phyloP scores from a whole-genome alignment of 78 protist genomes.

The Polysphondylium violaceum region DNA sequence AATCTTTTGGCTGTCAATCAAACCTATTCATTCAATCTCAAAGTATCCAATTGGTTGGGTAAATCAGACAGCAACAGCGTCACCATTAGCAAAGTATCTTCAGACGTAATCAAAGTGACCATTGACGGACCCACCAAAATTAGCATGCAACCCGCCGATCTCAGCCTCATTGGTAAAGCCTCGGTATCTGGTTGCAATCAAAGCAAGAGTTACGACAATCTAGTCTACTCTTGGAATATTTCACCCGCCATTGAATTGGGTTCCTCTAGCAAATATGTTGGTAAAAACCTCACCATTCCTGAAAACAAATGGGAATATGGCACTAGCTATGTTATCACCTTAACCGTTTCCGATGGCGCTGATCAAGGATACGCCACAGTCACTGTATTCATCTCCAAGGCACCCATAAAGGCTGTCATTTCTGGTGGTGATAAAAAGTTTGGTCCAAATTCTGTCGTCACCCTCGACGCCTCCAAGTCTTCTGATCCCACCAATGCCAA shows the following conservation, averaged over 20 bases:
- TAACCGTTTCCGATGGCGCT: conserved; percentile 26
- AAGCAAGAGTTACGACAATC: not conserved
- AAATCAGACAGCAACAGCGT: not conserved
- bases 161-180: conserved; percentile 18
- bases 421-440: conserved; percentile 44
- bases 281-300: not conserved
- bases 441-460: not conserved
- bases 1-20: not conserved
- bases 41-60: conserved; percentile 34
- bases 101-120: not conserved
- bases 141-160: not conserved
- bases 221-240: conserved; percentile 32
- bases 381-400: not conserved
- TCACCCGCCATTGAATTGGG: not conserved
- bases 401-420: conserved; percentile 1
- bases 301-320: conserved; percentile 8
- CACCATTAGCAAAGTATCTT: not conserved
- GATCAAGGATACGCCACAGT: not conserved
- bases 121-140: conserved; percentile 16
- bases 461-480: conserved; percentile 17
- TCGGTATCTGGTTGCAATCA: not conserved
- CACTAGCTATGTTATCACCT: conserved; percentile 9
- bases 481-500: not conserved
- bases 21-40: conserved; percentile 7
- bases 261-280: not conserved